Evolutionary conservation across 495 filamentous ascomycete species (phyloP), one percentile per base, ranked within the genome.

Genomic region (Xylaria scruposa): DNA sequence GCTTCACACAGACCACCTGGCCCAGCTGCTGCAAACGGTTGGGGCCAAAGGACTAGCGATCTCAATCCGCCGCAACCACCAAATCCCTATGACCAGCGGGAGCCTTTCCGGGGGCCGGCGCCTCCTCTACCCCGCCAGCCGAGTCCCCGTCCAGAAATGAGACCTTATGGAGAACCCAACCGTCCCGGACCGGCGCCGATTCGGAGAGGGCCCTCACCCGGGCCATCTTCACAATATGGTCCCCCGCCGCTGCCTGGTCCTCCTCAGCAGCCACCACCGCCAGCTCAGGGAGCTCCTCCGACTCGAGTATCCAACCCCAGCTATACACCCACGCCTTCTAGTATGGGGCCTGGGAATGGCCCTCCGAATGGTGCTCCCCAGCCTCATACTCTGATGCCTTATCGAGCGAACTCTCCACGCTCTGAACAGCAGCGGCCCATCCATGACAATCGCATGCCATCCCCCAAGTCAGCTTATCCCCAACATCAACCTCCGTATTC

Each of bases 381-480:
- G 24, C 78, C 92, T 33, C 93, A 97, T 68, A 77, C 82, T 10
- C 86, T 94, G 71, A 94, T 96, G 60, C 88, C 97, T 67, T 89
- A 94, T 71, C 94, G 97, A 72, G 80, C 82, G 40, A 90, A 89
- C 73, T 96, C 92, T 76, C 95, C 95, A 49, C 89, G 92, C 33
- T 89, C 92, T 44, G 95, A 98, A 66, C 91, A 95, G 64, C 78
- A 81, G 26, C 90, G 94, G 59, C 93, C 94, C 0, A 90, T 97
- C 76, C 88, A 94, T 73, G 95, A 98, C 69, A 92, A 92, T 75
- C 90, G 92, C 38, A 91, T 93, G 73, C 90, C 94, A 19, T 97
- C 96, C 13, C 93, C 95, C 33, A 92, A 92, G 70, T 90, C 92
- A 62, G 89, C 87, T 46, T 97, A 97, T 77, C 89, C 91, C 4